Evolutionary conservation across 176 grass and related monocot genomes (phyloP), one percentile per base, ranked within the genome.

Genomic region (Cenchrus purpureus): DNA sequence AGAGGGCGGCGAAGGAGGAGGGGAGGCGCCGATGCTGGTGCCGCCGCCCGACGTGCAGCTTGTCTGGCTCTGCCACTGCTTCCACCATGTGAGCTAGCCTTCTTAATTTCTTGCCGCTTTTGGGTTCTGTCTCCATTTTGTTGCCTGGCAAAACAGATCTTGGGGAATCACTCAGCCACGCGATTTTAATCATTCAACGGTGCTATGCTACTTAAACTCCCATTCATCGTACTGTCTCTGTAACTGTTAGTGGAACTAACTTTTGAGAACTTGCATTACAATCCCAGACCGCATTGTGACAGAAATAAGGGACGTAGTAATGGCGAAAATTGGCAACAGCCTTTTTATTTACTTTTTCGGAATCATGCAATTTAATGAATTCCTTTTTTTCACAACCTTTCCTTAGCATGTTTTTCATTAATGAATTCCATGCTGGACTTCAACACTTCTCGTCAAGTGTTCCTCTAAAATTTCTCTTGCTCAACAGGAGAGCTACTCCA

Each of bases 11-110:
- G 73, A 83, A 68, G 60, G 83, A 65, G 73, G 86, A 68, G 60
- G 83, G 44, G 82, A 88, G 57, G 51, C 82, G 70, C 48, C 82
- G 71, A 92, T 93, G 93, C 17, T 98, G 86, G 14, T 95, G 43
- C 95, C 93, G 12, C 95, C 95, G 43, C 46, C 55, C 22, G 95
- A 98, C 85, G 93, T 98, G 73, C 87, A 74, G 12, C 92, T 94
- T 73, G 80, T 98, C 79, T 95, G 95, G 95, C 89, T 95, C 83
- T 98, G 89, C 80, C 93, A 93, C 87, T 92, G 93, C 85, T 92
- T 98, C 67, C 71, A 93, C 82, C 95, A 91, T 83, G 95, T 90
- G 28, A 86, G 88, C 37, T 40, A 40, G 37, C 55, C 17, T 60
- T n/a, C 31, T 62, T 43, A 2, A 46, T 49, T 74, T 89, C 78